Evolutionary conservation across 768 basidiomycete species (phyloP).

Genomic region (Russula vinacea): DNA sequence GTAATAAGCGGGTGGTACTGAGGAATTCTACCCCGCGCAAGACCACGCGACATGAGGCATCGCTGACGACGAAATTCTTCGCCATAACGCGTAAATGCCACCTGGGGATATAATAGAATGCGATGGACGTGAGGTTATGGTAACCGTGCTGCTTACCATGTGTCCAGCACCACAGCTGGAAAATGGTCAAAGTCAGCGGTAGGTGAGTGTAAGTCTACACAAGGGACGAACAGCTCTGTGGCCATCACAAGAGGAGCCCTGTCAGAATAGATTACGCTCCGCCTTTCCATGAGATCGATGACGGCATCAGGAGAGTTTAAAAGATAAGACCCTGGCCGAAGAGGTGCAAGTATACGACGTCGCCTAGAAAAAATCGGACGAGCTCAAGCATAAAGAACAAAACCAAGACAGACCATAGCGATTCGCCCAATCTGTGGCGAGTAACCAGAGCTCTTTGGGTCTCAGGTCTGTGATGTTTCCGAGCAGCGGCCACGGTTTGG

Average conservation of each 20-base stretch:
- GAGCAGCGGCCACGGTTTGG: constrained; percentile 58
- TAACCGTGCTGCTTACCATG: constrained; percentile 21
- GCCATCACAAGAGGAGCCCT: constrained; percentile 67
- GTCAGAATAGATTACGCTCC: constrained; percentile 71
- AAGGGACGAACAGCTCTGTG: constrained; percentile 57
- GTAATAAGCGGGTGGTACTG: constrained; percentile 27
- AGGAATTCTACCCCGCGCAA: constrained; percentile 19
- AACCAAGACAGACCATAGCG: constrained; percentile 50
- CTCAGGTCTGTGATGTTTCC: constrained; percentile 64
- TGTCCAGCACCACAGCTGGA: constrained; percentile 26
- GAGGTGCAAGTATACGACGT: constrained; percentile 60
- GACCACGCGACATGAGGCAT: constrained; percentile 28
- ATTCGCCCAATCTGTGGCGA: constrained; percentile 58
- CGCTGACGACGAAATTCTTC: constrained; percentile 28
- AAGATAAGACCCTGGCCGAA: constrained; percentile 67
- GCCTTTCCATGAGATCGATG: constrained; percentile 65
- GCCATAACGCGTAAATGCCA: constrained; percentile 29
- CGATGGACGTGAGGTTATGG: background rate
- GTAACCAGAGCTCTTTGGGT: constrained; percentile 61
- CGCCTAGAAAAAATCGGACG: constrained; percentile 42
- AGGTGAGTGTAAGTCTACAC: background rate
- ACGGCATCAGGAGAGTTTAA: constrained; percentile 58
- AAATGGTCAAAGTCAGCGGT: constrained; percentile 1
- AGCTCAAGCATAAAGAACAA: constrained; percentile 1
- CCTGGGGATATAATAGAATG: constrained; percentile 14